These are phyloP conservation scores for Entonaema liquescens DNA, from an alignment of 495 filamentous ascomycete species.

Conservation along the genomic window DNA sequence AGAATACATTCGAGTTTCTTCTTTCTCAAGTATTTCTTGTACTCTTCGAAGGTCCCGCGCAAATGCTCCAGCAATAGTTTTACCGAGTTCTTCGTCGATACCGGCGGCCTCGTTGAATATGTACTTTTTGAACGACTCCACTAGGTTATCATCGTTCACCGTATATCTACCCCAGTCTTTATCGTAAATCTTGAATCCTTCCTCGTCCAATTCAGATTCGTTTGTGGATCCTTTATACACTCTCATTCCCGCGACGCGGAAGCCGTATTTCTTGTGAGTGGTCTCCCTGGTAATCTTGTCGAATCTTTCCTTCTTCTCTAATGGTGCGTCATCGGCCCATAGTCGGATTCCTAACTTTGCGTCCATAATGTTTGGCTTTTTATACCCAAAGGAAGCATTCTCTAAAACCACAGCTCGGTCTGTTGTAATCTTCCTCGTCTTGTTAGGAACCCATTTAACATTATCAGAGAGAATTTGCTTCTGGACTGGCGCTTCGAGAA, in stretches of 20 bases:
- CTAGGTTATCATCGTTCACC: slow-evolving; percentile 75
- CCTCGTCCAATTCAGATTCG: slow-evolving; percentile 53
- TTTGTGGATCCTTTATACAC: slow-evolving; percentile 76
- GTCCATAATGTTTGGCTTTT: slow-evolving; percentile 90
- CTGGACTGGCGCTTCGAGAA: slow-evolving; percentile 36
- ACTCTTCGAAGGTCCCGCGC: slow-evolving; percentile 71
- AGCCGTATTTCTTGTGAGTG: slow-evolving; percentile 81
- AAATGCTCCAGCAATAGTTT: slow-evolving; percentile 69
- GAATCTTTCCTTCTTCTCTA: slow-evolving; percentile 78
- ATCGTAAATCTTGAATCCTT: slow-evolving; percentile 77
- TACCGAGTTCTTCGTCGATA: slow-evolving; percentile 60
- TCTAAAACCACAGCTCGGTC: slow-evolving; percentile 84
- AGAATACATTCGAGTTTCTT: slow-evolving; percentile 95
- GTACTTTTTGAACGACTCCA: slow-evolving; percentile 77
- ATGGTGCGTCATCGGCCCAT: slow-evolving; percentile 84
- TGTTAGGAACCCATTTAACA: slow-evolving; percentile 50
- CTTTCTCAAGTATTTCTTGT: slow-evolving; percentile 69
- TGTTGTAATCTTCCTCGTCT: slow-evolving; percentile 69
- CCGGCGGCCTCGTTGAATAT: slow-evolving; percentile 71
- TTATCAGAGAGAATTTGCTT: slow-evolving; percentile 34
- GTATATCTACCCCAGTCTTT: slow-evolving; percentile 82
- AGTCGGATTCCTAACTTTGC: slow-evolving; percentile 87
- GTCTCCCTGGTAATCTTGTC: slow-evolving; percentile 81
- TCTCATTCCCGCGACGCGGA: slow-evolving; percentile 93
- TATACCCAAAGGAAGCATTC: slow-evolving; percentile 84